Conservation (phyloP, 176 grass and related monocot genomes). For the Dendrocalamus sinicus region DNA sequence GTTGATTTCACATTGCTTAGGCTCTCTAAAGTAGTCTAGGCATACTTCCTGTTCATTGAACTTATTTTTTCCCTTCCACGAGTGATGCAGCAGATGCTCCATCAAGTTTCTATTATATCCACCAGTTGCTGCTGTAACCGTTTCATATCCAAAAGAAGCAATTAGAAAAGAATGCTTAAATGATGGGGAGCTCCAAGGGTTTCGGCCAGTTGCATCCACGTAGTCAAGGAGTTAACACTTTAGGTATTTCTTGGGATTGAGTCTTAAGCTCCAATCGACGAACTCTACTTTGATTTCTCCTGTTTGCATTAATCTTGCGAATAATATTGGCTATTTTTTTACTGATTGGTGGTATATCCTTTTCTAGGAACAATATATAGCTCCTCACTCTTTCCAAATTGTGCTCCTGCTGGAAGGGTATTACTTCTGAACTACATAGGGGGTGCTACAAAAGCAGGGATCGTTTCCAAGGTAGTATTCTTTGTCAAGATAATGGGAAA, state of each 20-base stretch:
- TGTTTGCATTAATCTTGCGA: constrained; percentile 8
- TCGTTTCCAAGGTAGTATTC: constrained; percentile 75
- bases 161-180: constrained; percentile 88
- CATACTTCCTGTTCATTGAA: constrained; percentile 38
- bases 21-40: constrained; percentile 13
- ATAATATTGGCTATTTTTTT: neutral
- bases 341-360: neutral
- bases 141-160: constrained; percentile 88
- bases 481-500: constrained; percentile 3
- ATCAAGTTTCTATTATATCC: constrained; percentile 87
- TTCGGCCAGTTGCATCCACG: constrained; percentile 97
- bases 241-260: constrained; percentile 61
- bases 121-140: constrained; percentile 89
- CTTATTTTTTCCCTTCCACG: constrained; percentile 28
- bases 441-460: constrained; percentile 86
- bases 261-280: constrained; percentile 13
- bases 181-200: constrained; percentile 77
- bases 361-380: constrained; percentile 94
- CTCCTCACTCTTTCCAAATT: constrained; percentile 88
- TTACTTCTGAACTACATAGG: constrained; percentile 96
- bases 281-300: neutral
- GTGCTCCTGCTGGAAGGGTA: constrained; percentile 83
- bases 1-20: constrained; percentile 17
- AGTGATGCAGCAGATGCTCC: constrained; percentile 78
- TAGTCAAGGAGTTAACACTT: constrained; percentile 87